These are phyloP conservation scores for Mucuna pruriens DNA, from an alignment of 306 rosid species.

Conservation along the genomic window DNA sequence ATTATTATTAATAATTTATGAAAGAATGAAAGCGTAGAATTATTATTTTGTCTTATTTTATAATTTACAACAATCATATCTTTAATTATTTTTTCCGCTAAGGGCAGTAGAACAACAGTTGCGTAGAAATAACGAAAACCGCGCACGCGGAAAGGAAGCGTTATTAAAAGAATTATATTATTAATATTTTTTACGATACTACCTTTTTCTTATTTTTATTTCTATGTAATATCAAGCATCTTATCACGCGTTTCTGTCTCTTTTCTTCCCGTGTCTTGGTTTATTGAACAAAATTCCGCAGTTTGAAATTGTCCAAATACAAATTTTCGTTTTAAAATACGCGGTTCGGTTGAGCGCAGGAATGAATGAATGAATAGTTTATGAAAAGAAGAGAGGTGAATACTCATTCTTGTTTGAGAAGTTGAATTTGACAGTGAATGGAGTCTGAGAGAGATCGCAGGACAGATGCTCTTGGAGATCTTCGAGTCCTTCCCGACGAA, in stretches of 20 bases:
- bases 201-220: neutral
- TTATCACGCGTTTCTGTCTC: neutral
- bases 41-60: too few species aligned
- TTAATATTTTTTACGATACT: too few species aligned
- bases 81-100: neutral
- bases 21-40: too few species aligned
- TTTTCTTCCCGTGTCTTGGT: neutral
- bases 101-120: neutral
- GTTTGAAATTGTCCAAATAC: neutral
- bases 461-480: conserved; percentile 74
- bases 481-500: conserved; percentile 82
- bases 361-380: neutral
- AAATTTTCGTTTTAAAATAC: conserved; percentile 5
- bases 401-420: neutral
- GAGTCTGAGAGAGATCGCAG: conserved; percentile 72
- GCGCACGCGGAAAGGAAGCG: conserved; percentile 31
- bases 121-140: conserved; percentile 34
- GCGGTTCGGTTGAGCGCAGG: too few species aligned
- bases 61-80: neutral
- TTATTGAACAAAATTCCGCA: neutral
- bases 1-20: too few species aligned
- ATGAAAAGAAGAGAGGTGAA: neutral
- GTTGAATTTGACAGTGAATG: conserved; percentile 41
- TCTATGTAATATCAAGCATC: neutral
- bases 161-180: neutral